Percentiles rank a stretch among this genome's conserved stretches.
These are phyloP conservation scores for Sistotremastrum suecicum DNA, from an alignment of 768 basidiomycete genomes.

Conservation along the genomic window DNA sequence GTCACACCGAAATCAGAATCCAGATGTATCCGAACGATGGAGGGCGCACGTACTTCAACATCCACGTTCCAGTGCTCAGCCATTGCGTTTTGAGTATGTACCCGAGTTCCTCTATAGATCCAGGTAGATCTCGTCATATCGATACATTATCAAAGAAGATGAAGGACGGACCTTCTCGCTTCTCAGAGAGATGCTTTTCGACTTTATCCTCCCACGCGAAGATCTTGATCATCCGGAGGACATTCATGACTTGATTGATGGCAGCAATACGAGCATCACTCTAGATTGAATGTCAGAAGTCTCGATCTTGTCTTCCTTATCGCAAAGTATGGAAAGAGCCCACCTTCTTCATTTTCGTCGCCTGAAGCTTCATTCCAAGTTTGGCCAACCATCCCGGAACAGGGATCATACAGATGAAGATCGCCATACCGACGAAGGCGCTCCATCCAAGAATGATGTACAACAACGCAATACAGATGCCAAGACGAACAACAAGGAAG, in stretches of 20 bases:
- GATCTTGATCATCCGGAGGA: constrained; percentile 55
- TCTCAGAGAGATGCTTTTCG: constrained; percentile 17
- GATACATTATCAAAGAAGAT: constrained; percentile 9
- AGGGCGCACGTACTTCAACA: neutral
- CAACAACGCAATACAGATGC: constrained; percentile 19
- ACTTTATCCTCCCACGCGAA: constrained; percentile 48
- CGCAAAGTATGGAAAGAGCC: constrained; percentile 2
- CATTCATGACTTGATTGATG: constrained; percentile 28
- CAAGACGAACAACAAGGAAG: constrained; percentile 2
- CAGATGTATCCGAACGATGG: neutral
- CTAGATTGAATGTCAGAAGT: constrained; percentile 9
- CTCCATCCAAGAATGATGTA: constrained; percentile 30
- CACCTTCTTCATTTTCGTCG: constrained; percentile 33
- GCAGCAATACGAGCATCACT: constrained; percentile 35
- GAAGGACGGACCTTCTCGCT: constrained; percentile 14
- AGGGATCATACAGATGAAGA: constrained; percentile 39
- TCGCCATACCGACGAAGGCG: constrained; percentile 41
- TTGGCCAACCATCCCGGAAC: constrained; percentile 43
- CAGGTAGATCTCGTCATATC: too few species aligned
- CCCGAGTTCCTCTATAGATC: too few species aligned
- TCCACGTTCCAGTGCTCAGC: too few species aligned
- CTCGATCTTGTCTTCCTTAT: neutral
- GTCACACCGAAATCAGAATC: neutral
- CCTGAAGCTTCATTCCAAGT: constrained; percentile 31
- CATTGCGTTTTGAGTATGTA: too few species aligned